Evolutionary conservation across 163 green algal genomes (phyloP), one percentile per base, ranked within the genome.

Genomic region (Scenedesmus sp.): DNA sequence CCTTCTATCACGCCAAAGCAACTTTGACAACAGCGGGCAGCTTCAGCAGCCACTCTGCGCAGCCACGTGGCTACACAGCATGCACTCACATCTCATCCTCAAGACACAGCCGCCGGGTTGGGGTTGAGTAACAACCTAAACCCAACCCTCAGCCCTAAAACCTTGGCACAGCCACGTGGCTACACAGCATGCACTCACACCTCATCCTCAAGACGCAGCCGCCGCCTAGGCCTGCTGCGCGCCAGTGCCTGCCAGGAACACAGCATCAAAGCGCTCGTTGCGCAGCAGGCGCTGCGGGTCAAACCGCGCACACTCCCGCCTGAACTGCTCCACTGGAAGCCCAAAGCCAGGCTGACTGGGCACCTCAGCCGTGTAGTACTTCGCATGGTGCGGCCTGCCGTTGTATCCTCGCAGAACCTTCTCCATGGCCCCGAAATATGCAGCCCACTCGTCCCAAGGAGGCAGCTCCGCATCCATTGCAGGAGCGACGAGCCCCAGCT

Each of bases 401-500:
- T 59, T n/a, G 18, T 54, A 56, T 13, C 20, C 82, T 3, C 55
- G 55, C 20, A 87, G 82, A 7, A 87, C 82, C 7, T 46, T 52
- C 56, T 87, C 82, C 82, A 87, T 87, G 13, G 82, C 82, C 1
- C 55, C 56, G 54, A 87, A 87, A 56, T 87, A 87, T 57, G 55
- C 82, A 2, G 52, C 55, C 82, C 82, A 87, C 56, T 87, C 82
- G 0, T 87, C 82, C 52, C 54, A 70, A 34, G 82, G 82, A 57
- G 82, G 82, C 18, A 87, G 82, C 54, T 57, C 54, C 1, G 82
- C 82, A 59, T 87, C 82, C 82, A 87, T 73, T 23, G 82, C 55
- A 34, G 82, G 82, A 18, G 82, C 82, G 2, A 87, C 82, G 13
- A 87, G 55, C 52, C 16, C 56, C 15, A 87, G 82, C 56, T 87